Evolutionary conservation across 2,329 filamentous ascomycete species (phyloP).

Genomic region (Talaromyces piceae): DNA sequence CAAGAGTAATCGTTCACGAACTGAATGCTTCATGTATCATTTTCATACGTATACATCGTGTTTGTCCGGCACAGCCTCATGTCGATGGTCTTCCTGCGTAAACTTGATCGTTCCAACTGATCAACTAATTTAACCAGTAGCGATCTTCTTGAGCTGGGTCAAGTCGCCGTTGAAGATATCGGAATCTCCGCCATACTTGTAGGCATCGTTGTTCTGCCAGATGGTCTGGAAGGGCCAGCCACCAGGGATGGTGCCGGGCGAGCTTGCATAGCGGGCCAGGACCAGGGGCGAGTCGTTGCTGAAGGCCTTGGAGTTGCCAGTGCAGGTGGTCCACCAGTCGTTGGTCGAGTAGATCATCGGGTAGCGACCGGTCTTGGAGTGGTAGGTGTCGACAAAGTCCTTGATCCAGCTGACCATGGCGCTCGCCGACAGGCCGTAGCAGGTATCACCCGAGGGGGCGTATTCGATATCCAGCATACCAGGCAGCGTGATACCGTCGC

Average conservation of each 20-base stretch:
- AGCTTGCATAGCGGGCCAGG: constrained; percentile 39
- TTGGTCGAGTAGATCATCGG: constrained; percentile 49
- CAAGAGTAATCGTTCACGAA: no score
- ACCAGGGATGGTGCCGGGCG: constrained; percentile 41
- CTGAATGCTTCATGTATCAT: no score
- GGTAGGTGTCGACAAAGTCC: constrained; percentile 47
- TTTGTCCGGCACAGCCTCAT: no score
- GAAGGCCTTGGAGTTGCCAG: constrained; percentile 44
- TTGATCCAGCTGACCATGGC: constrained; percentile 48
- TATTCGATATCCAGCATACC: constrained; percentile 52
- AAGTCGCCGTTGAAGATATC: constrained; percentile 46
- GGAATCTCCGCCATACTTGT: constrained; percentile 46
- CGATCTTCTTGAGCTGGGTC: constrained; percentile 24
- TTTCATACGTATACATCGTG: no score
- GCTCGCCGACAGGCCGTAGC: constrained; percentile 40
- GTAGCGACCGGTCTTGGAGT: constrained; percentile 39
- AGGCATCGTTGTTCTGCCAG: constrained; percentile 48
- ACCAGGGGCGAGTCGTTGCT: constrained; percentile 41
- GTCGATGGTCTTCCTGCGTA: background rate
- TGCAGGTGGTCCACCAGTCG: constrained; percentile 50
- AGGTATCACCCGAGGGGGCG: constrained; percentile 30
- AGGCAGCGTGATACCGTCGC: constrained; percentile 48
- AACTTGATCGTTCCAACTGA: background rate
- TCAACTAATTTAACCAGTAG: constrained; percentile 4
- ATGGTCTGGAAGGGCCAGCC: constrained; percentile 49